Percentiles rank a stretch among this genome's conserved stretches.
These are phyloP conservation scores for Scortechinia acanthostroma DNA, from an alignment of 2,329 filamentous ascomycete species.

Conservation along the genomic window DNA sequence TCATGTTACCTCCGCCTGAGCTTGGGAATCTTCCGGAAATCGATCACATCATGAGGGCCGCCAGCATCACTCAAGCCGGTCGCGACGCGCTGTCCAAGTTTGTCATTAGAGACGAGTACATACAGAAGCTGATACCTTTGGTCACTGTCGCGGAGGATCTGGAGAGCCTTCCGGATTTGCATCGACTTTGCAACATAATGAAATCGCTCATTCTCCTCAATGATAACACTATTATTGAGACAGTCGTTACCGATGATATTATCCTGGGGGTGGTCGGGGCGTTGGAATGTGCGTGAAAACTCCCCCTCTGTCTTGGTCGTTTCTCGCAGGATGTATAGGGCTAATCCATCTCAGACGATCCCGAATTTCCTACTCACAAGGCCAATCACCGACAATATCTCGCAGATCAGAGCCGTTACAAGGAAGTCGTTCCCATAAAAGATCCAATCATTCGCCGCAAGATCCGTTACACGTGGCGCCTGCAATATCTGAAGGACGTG, in stretches of 20 bases:
- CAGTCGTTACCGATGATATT: conserved; percentile 61
- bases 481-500: conserved; percentile 72
- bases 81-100: conserved; percentile 65
- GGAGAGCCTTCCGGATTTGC: conserved; percentile 59
- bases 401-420: conserved; percentile 63
- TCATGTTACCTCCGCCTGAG: conserved; percentile 55
- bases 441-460: conserved; percentile 60
- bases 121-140: conserved; percentile 60
- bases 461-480: conserved; percentile 67
- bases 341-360: conserved; percentile 40
- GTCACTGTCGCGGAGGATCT: conserved; percentile 64
- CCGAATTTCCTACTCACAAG: conserved; percentile 70
- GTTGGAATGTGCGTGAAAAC: conserved; percentile 47
- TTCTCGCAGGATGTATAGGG: background rate
- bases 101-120: conserved; percentile 60
- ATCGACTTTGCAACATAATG: conserved; percentile 70
- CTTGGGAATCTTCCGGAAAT: conserved; percentile 62
- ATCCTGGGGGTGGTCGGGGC: conserved; percentile 68
- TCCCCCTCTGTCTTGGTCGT: no score
- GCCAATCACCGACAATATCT: conserved; percentile 70
- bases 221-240: conserved; percentile 67
- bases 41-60: conserved; percentile 56
- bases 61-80: conserved; percentile 50
- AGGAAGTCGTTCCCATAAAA: conserved; percentile 70
- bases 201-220: conserved; percentile 70